A percentile compares a stretch with the other conserved stretches of the same genome.
Evolutionary conservation across 1,139 yeast species (phyloP).

Genomic region (Sugiyamaella xylanicola): DNA sequence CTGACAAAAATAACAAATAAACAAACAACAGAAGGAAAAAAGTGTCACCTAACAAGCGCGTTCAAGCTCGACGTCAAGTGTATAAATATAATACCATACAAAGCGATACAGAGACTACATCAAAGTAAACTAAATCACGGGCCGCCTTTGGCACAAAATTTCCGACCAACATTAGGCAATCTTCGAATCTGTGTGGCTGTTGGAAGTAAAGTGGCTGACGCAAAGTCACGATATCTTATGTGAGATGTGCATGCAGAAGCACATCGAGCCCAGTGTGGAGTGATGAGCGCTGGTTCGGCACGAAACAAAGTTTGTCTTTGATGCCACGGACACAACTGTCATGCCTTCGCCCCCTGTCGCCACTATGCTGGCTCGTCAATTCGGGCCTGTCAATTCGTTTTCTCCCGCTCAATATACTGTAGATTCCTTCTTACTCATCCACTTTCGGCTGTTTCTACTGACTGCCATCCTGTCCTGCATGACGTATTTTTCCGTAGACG

Average conservation of each 20-base stretch:
- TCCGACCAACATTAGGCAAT: conserved; percentile 9
- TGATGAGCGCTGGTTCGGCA: neutral
- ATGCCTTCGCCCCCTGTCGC: neutral
- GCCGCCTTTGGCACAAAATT: conserved; percentile 12
- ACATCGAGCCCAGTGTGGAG: neutral
- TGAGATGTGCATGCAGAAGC: conserved; percentile 4
- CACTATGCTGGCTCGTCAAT: neutral
- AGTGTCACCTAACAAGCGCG: too few species aligned
- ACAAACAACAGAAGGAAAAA: too few species aligned
- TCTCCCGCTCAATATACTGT: too few species aligned
- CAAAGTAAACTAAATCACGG: neutral
- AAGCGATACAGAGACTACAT: neutral
- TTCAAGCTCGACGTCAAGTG: neutral
- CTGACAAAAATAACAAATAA: too few species aligned
- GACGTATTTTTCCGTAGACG: neutral
- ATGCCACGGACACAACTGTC: neutral
- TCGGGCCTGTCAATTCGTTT: too few species aligned
- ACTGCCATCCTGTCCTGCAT: neutral
- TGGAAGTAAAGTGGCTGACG: conserved; percentile 10
- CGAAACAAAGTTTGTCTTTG: neutral
- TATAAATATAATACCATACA: conserved; percentile 1
- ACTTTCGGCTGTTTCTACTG: neutral
- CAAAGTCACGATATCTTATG: conserved; percentile 19
- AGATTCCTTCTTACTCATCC: neutral
- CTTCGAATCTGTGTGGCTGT: conserved; percentile 11